A percentile compares a stretch with the other conserved stretches of the same genome.
Evolutionary conservation across 805 yeast genomes (phyloP).

Genomic region (Priceomyces melissophilus): DNA sequence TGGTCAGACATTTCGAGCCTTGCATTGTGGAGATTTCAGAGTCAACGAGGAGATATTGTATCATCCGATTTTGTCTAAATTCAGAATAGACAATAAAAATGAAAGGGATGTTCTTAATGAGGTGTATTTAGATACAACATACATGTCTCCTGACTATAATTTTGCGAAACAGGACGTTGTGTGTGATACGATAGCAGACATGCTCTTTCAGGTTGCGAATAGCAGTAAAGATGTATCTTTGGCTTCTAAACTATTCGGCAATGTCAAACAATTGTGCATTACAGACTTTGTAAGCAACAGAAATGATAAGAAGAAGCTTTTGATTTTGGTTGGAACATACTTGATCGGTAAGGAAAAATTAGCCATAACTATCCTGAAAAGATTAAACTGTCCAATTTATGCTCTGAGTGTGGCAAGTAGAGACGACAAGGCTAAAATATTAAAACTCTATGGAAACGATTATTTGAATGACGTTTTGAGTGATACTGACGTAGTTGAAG

Average conservation of each 20-base stretch:
- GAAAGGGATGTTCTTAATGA: slow-evolving; percentile 39
- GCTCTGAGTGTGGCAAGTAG: slow-evolving; percentile 48
- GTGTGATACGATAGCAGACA: slow-evolving; percentile 53
- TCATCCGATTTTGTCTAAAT: slow-evolving; percentile 28
- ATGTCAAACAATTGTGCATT: slow-evolving; percentile 33
- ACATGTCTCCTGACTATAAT: slow-evolving; percentile 66
- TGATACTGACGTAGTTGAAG: slow-evolving; percentile 32
- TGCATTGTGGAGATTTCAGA: slow-evolving; percentile 95
- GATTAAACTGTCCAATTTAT: slow-evolving; percentile 50
- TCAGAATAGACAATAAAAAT: slow-evolving; percentile 9
- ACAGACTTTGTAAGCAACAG: slow-evolving; percentile 29
- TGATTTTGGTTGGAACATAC: slow-evolving; percentile 80
- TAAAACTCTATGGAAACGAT: slow-evolving; percentile 45
- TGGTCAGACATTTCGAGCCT: slow-evolving; percentile 26
- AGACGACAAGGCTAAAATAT: slow-evolving; percentile 37
- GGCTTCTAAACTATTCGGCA: slow-evolving; percentile 31
- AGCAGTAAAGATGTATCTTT: slow-evolving; percentile 20
- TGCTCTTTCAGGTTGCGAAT: slow-evolving; percentile 41
- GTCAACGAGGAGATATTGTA: slow-evolving; percentile 53
- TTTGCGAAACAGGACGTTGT: slow-evolving; percentile 79
- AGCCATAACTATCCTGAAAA: slow-evolving; percentile 62
- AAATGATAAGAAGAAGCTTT: slow-evolving; percentile 36
- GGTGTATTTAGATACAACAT: slow-evolving; percentile 88
- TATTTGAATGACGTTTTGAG: slow-evolving; percentile 29
- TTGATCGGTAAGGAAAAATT: slow-evolving; percentile 89